phyloP scores from a whole-genome alignment of 306 rosid species.

The Vigna hirtella region DNA sequence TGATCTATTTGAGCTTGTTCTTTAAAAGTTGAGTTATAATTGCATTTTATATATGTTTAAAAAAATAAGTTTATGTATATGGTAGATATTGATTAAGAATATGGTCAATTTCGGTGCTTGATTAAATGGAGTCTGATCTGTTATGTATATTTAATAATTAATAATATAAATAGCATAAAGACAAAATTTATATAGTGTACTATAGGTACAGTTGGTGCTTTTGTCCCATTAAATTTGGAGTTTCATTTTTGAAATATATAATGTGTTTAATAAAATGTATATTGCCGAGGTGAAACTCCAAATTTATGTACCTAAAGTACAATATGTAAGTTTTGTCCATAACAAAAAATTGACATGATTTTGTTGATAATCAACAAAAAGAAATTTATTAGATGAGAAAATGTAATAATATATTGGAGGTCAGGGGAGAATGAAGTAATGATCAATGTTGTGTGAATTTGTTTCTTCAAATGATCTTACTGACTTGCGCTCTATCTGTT shows the following conservation, averaged over 20 bases:
- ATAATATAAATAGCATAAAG: constrained; percentile 2
- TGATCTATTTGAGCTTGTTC: constrained; percentile 30
- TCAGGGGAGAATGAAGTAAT: constrained; percentile 4
- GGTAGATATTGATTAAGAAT: background rate
- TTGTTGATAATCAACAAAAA: background rate
- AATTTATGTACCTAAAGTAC: too few relatives aligned
- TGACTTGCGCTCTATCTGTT: background rate
- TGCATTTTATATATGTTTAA: background rate
- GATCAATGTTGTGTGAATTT: constrained; percentile 1
- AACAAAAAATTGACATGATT: background rate
- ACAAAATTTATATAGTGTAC: too few relatives aligned
- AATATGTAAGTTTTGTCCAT: too few relatives aligned
- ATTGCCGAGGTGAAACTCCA: too few relatives aligned
- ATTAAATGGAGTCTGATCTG: background rate
- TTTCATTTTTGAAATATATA: too few relatives aligned
- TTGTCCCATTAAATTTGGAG: too few relatives aligned
- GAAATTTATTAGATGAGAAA: background rate
- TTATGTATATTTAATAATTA: constrained; percentile 19
- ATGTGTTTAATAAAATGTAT: too few relatives aligned
- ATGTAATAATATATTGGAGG: background rate
- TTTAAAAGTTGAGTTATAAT: constrained; percentile 17
- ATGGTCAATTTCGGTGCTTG: constrained; percentile 1
- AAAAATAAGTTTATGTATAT: constrained; percentile 2
- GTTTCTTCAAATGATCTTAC: constrained; percentile 21
- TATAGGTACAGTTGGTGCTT: too few relatives aligned